Evolutionary conservation across 305 asterid species (phyloP), one percentile per base, ranked within the genome.

Genomic region (Andrographis paniculata): DNA sequence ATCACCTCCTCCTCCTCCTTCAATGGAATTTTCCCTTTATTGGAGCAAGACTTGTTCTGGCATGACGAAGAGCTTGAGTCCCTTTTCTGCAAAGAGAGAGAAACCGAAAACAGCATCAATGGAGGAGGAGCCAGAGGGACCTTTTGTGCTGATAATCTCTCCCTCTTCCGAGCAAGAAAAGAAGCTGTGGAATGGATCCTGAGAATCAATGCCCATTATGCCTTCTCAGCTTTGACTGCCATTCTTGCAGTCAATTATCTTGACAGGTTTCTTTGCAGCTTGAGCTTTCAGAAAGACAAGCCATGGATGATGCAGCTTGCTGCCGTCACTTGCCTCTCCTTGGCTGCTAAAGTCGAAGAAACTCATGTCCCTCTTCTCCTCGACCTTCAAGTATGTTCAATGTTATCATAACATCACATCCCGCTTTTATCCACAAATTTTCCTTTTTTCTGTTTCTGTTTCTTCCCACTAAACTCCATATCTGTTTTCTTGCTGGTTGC

Each of bases 321-420:
- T 19, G 79, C 96, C 21, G 93, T 83, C 5, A 65, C 96, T 45
- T 86, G 95, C 45, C 80, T 83, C 56, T 86, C 98, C 41, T 65
- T 91, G 2, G 96, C 98, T 53, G 95, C 98, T 12, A 91, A 91
- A 67, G 86, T 91, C 47, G 95, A 86, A 65, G 98, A 91, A 52
- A 80, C 87, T 23, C 61, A 74, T 10, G 89, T 73, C n/a, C 96
- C 99, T 42, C 94, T 80, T 17, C 94, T 86, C 38, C 42, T 86
- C 0, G 95, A 91, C 58, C 72, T 91, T 48, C 99, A 87, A 74
- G 94, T 89, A 79, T 36, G 72, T 24, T 1, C 0, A 7, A 17
- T 1, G 4, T 3, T 33, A n/a, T 48, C 4, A n/a, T 24, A 2
- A 0, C 4, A 9, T 48, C 4, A 14, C 2, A 11, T 12, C 18